Base-by-base conservation (phyloP, 2,329 filamentous ascomycete genomes). In the Diaporthe longicolla region DNA sequence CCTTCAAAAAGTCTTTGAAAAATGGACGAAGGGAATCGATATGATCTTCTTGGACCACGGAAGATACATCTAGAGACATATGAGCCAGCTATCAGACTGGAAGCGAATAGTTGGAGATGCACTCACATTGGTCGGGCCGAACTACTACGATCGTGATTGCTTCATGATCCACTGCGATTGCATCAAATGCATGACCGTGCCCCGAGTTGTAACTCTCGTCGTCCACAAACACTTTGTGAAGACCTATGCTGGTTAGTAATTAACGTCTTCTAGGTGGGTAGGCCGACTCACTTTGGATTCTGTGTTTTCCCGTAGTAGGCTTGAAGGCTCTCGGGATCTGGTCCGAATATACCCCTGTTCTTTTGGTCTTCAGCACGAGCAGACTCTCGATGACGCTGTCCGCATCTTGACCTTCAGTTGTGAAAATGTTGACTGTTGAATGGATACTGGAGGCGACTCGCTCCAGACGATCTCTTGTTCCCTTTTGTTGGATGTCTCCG, bases 41-140 rank as follows among this genome's bases (percentile, higher is more conserved):
- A 24, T 78, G 76, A 19, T 68, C 29, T 17, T 80, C 73, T 21
- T 74, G 37, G 54, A 77, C 71, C 2, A 82, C 73, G 57, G 75
- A 77, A n/a, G 81, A 76, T 48, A 81, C 77, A 71, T 82, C 81
- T 82, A 40, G 43, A 32, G 4, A 29, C 9, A 43, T 32, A 9
- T 63, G 26, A 59, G 52, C 40, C 0, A 2, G 8, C 35, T 45
- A 21, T 24, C 26, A 11, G 6, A 24, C 17, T 6, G 13, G 29
- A 21, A 17, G 2, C 2, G 17, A 4, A n/a, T 4, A 21, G 4
- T 21, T 6, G 21, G 11, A 13, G 8, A 21, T 9, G 6, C 0
- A 81, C 87, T 82, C 81, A 89, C 89, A 90, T 82, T 92, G 90
- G 82, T 92, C 90, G 1, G 90, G 91, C 19, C 91, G 84, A 11